These are phyloP conservation scores for Starmerella stigmatis DNA, from an alignment of 805 yeast species.

Conservation along the genomic window DNA sequence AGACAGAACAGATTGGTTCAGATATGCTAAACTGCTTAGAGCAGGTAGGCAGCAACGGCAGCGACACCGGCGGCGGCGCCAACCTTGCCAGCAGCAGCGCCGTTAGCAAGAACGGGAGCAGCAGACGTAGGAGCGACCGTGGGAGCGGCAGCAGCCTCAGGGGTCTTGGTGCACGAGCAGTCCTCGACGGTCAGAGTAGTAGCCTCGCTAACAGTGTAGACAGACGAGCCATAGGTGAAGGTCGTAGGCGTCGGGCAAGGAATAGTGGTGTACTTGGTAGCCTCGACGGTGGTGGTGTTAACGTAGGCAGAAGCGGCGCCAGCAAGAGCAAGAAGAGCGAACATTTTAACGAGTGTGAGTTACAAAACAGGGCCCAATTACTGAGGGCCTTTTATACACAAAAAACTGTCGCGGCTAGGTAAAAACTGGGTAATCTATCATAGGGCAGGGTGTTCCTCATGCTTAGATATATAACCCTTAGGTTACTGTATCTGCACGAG, in stretches of 20 bases:
- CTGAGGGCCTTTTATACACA: not conserved
- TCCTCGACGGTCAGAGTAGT: constrained; percentile 51
- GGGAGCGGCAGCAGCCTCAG: constrained; percentile 11
- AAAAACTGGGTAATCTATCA: no score
- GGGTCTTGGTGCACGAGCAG: constrained; percentile 47
- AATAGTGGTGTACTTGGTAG: constrained; percentile 22
- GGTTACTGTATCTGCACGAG: no score
- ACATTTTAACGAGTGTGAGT: constrained; percentile 1
- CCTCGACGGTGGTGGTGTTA: constrained; percentile 20
- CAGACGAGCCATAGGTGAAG: constrained; percentile 32
- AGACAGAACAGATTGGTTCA: not conserved
- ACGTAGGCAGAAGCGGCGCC: constrained; percentile 36
- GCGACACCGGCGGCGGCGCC: constrained; percentile 24
- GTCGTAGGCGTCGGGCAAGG: constrained; percentile 25
- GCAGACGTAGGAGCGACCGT: constrained; percentile 14
- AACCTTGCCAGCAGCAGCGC: constrained; percentile 21
- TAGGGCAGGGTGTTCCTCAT: no score
- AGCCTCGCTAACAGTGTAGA: constrained; percentile 33
- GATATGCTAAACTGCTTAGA: constrained; percentile 8
- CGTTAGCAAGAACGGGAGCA: constrained; percentile 22
- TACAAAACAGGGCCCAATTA: not conserved
- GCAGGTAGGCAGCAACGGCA: constrained; percentile 23
- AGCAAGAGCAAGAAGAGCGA: constrained; percentile 39
- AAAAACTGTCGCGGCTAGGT: not conserved
- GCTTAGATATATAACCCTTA: no score